Base-by-base conservation (phyloP, 176 grass and related monocot genomes). In the Miscanthus lutarioriparius region DNA sequence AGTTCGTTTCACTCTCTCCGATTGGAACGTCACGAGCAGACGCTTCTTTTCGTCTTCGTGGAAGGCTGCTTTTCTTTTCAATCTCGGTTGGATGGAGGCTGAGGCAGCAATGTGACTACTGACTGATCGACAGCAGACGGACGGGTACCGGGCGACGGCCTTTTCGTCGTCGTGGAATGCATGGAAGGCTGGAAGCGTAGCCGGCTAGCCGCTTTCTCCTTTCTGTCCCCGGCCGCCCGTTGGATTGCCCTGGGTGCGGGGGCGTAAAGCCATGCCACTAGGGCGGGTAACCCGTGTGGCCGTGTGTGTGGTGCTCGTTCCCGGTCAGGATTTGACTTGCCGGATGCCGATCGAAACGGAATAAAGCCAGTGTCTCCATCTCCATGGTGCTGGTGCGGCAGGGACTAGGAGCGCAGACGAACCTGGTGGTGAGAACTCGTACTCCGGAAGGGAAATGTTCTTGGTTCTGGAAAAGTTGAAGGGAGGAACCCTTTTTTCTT, bases 201-300 rank as follows among this genome's bases (percentile, higher is more conserved):
- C 6, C 20, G 53, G 8, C 53, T 58, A 58, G 19, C 53, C 53
- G 53, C 53, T 67, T 59, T 69, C 71, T 79, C 30, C 61, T 56
- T 56, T 79, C 30, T 67, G 66, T 56, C 74, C 79, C 73, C 79
- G 73, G 73, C 67, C 44, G 79, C 47, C 67, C 79, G 66, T 78
- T 12, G 76, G 22, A 2, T 12, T 12, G 59, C 58, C 10, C 58
- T 62, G 8, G n/a, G 59, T 25, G 59, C 30, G n/a, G n/a, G n/a
- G 41, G 38, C 68, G 68, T 64, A 70, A 76, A 81, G 71, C 13
- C 63, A 76, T 36, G 69, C 79, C 67, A 47, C 44, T 4, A 38
- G 37, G 37, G 37, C 37, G 7, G 37, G 37, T 38, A 38, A 38
- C 37, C 37, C 37, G 37, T 38, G 37, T 27, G 10, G n/a, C 19